Conservation (phyloP, 2,329 filamentous ascomycete genomes). For the Aspergillus aculeatinus region DNA sequence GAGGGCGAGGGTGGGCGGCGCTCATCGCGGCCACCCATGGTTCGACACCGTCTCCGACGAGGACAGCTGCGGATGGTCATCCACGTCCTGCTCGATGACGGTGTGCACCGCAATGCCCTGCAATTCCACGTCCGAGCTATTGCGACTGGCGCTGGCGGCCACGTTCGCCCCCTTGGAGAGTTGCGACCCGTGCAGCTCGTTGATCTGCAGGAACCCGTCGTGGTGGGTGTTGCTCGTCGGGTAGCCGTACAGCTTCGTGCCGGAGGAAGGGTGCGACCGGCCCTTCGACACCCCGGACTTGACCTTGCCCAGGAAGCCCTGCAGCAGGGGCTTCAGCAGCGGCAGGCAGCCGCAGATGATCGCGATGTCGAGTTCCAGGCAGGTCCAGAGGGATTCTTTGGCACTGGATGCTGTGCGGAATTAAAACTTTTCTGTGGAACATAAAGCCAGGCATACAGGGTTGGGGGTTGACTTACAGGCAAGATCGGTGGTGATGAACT, state of each 20-base stretch:
- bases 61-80: neutral
- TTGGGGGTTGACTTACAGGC: slow-evolving; percentile 4
- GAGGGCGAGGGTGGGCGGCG: neutral
- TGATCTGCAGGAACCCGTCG: slow-evolving; percentile 13
- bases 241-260: slow-evolving; percentile 7
- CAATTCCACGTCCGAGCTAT: slow-evolving; percentile 10
- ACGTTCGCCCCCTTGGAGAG: neutral
- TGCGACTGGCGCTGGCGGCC: neutral
- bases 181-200: slow-evolving; percentile 1
- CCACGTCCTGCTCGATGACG: slow-evolving; percentile 2
- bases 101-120: slow-evolving; percentile 12
- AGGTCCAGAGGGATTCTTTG: slow-evolving; percentile 22
- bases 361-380: slow-evolving; percentile 22
- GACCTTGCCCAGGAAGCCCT: slow-evolving; percentile 10
- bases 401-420: slow-evolving; percentile 19
- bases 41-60: neutral
- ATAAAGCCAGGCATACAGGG: too few species aligned
- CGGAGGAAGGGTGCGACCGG: slow-evolving; percentile 2
- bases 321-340: slow-evolving; percentile 19
- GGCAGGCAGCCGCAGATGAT: slow-evolving; percentile 24
- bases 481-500: slow-evolving; percentile 10
- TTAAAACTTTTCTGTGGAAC: too few species aligned
- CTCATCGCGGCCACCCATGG: neutral
- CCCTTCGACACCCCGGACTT: slow-evolving; percentile 10
- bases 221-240: neutral